A percentile compares a stretch with the other conserved stretches of the same genome.
These are phyloP conservation scores for Endotrypanum monterogeii DNA, from an alignment of 208 protist genomes.

Conservation along the genomic window DNA sequence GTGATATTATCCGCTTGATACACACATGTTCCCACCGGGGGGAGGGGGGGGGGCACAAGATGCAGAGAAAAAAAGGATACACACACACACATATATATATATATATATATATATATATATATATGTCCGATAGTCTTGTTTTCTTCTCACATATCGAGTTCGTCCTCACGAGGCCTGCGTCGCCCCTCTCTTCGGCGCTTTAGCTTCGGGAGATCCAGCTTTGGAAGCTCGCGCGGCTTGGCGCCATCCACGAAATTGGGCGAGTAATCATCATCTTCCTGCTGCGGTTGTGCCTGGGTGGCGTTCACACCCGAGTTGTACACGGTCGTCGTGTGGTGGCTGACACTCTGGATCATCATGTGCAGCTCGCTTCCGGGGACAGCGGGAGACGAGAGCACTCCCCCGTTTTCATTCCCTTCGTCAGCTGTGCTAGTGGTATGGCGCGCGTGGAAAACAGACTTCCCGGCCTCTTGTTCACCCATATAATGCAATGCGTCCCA, in stretches of 20 bases:
- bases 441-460: constrained; percentile 7
- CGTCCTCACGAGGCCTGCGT: constrained; percentile 65
- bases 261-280: constrained; percentile 67
- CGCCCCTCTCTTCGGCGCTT: constrained; percentile 53
- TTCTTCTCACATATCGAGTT: constrained; percentile 30
- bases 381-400: background rate
- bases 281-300: constrained; percentile 14
- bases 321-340: background rate
- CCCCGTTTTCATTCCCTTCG: constrained; percentile 1
- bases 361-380: background rate
- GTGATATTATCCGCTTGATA: background rate
- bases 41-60: background rate
- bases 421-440: background rate
- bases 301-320: background rate
- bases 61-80: background rate
- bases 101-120: too few species aligned
- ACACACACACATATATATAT: too few species aligned
- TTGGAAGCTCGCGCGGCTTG: constrained; percentile 53
- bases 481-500: constrained; percentile 67
- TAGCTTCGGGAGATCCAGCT: constrained; percentile 33
- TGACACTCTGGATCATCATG: background rate
- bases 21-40: background rate
- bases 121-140: background rate
- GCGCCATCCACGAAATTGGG: constrained; percentile 62
- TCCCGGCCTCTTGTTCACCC: constrained; percentile 25